Evolutionary conservation across 352 stramenopile genomes (phyloP).

Genomic region (Thalassiosira hispida): DNA sequence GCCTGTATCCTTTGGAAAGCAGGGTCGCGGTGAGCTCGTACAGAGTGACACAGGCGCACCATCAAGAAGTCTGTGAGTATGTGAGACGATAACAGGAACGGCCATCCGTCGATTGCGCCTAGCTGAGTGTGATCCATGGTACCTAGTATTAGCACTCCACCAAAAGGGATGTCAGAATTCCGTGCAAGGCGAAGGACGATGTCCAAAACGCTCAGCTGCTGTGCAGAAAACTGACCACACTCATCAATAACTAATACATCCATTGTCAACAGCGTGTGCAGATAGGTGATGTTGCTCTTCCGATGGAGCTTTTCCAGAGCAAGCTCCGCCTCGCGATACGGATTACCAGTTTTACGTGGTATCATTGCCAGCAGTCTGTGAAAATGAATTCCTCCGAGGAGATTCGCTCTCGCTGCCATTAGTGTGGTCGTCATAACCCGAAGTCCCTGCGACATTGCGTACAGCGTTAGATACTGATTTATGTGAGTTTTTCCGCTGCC

Average conservation of each 20-base stretch:
- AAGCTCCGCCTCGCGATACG: constrained; percentile 32
- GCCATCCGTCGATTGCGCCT: constrained; percentile 38
- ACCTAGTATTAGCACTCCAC: constrained; percentile 43
- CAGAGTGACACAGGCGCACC: constrained; percentile 37
- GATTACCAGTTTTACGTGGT: constrained; percentile 20
- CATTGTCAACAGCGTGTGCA: constrained; percentile 39
- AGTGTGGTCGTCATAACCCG: constrained; percentile 39
- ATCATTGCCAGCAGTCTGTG: constrained; percentile 34
- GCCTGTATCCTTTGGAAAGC: constrained; percentile 39
- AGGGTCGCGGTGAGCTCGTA: constrained; percentile 34
- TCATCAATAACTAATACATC: constrained; percentile 54
- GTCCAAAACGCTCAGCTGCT: constrained; percentile 46
- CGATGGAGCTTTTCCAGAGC: constrained; percentile 33
- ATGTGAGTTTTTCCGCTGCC: constrained; percentile 48
- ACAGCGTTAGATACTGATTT: constrained; percentile 15
- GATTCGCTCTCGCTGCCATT: constrained; percentile 30
- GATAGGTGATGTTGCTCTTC: constrained; percentile 28
- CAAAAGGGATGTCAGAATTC: constrained; percentile 34
- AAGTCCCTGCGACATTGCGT: constrained; percentile 37
- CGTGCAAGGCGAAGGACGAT: constrained; percentile 35
- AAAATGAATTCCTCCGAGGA: constrained; percentile 46
- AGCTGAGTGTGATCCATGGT: constrained; percentile 51
- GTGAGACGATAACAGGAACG: constrained; percentile 42
- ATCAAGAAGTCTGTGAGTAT: constrained; percentile 51
- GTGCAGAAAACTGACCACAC: constrained; percentile 37